A percentile compares a stretch with the other conserved stretches of the same genome.
Evolutionary conservation across 345 rosid species (phyloP).

Genomic region (Physaria fendleri): DNA sequence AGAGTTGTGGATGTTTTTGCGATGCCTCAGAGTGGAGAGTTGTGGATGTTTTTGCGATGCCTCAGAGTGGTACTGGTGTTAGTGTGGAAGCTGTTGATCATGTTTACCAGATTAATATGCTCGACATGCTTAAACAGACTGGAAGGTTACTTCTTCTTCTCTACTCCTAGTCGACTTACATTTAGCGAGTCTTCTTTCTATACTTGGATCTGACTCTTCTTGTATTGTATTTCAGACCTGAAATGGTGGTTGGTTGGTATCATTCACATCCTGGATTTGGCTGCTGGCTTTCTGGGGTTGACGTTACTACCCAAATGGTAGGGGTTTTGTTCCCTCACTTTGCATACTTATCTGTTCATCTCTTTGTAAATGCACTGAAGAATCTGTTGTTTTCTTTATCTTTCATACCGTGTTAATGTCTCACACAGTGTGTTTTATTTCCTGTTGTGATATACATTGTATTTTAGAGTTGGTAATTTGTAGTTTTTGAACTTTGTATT

Average conservation of each 20-base stretch:
- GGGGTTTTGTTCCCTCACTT: not conserved
- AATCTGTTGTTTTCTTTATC: not conserved
- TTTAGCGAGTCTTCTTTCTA: not conserved
- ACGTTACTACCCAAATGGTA: constrained; percentile 97
- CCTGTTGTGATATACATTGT: not conserved
- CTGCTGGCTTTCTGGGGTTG: constrained; percentile 99
- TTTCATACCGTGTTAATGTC: not conserved
- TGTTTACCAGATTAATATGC: constrained; percentile 97
- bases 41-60: constrained; percentile 99
- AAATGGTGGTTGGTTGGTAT: constrained; percentile 99
- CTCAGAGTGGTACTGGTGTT: constrained; percentile 98
- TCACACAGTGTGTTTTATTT: not conserved
- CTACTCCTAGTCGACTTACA: not conserved
- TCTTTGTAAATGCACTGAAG: not conserved
- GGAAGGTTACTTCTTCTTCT: constrained; percentile 50
- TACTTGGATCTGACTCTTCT: not conserved
- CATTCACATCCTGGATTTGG: constrained; percentile 99
- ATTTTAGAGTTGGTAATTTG: not conserved
- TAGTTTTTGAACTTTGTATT: not conserved
- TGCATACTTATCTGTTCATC: not conserved
- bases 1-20: constrained; percentile 98
- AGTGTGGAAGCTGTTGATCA: constrained; percentile 99
- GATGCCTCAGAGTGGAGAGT: constrained; percentile 99
- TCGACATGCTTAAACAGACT: constrained; percentile 98
- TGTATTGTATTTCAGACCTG: constrained; percentile 50